phyloP scores from a whole-genome alignment of 2,329 filamentous ascomycete species.

The Fusarium sp. region DNA sequence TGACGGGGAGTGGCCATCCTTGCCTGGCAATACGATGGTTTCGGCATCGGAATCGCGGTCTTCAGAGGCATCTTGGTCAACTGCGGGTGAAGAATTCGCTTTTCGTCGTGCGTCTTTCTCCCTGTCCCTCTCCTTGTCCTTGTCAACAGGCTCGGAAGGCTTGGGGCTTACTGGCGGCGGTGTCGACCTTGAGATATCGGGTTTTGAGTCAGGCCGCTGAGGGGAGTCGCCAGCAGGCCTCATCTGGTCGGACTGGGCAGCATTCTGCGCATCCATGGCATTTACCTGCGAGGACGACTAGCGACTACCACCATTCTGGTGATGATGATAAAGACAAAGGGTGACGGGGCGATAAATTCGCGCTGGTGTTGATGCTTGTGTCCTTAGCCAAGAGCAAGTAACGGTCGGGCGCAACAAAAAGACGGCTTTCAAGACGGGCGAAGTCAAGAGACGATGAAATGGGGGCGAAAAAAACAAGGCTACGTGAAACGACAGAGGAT shows the following conservation, averaged over 20 bases:
- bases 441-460: conserved; percentile 8
- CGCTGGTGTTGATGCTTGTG: conserved; percentile 38
- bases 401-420: conserved; percentile 30
- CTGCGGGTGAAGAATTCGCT: conserved; percentile 49
- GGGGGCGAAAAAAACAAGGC: conserved; percentile 22
- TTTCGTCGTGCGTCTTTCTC: conserved; percentile 49
- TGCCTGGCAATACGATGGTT: conserved; percentile 76
- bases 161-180: conserved; percentile 47
- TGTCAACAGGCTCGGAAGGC: conserved; percentile 35
- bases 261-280: conserved; percentile 79
- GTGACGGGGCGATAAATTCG: conserved; percentile 48
- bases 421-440: conserved; percentile 22
- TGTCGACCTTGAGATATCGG: conserved; percentile 42
- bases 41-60: conserved; percentile 79
- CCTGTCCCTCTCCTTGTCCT: conserved; percentile 45
- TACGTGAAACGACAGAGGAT: conserved; percentile 20
- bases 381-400: conserved; percentile 22
- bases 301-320: conserved; percentile 72
- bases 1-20: conserved; percentile 73
- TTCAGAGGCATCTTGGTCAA: conserved; percentile 56
- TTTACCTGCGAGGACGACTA: conserved; percentile 66
- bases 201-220: conserved; percentile 55
- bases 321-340: conserved; percentile 43
- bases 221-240: conserved; percentile 69
- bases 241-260: conserved; percentile 72